Evolutionary conservation across 1,139 yeast genomes (phyloP), one percentile per base, ranked within the genome.

Genomic region (Protomyces inundatus): DNA sequence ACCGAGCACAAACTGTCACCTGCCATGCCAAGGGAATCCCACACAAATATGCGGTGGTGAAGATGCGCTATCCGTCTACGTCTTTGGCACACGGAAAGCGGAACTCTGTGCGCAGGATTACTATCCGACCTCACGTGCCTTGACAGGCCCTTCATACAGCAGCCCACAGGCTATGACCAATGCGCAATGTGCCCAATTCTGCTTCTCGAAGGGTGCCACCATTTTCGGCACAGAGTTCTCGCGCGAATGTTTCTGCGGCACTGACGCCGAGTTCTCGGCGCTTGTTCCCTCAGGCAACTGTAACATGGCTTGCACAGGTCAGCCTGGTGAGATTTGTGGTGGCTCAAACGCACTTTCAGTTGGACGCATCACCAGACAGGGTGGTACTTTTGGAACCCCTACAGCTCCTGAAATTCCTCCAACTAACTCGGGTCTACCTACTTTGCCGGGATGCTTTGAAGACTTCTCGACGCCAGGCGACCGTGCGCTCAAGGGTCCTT

Each of bases 31-130:
- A 16, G 57, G 48, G 3, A 32, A 54, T 34, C 51, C 57, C 9
- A 16, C 32, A 1, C 42, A 55, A 51, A 55, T 45, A n/a, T 55
- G 59, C 37, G 59, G 59, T 12, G 59, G 59, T 4, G 14, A 35
- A 42, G 42, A 55, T 40, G 48, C 59, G 3, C 23, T 55, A n/a
- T 34, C 36, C 5, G 45, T 56, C 32, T 56, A 48, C 55, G 12
- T 9, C 12, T 36, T 36, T 36, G 39, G 39, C 39, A 12, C 12
- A 12, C 39, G 39, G 39, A 9, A 7, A 32, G 14, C 51, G 34
- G 32, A 7, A 12, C 53, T 42, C 6, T 55, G 60, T 34, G 45
- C 35, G 35, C 34, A 32, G 16, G 60, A 55, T 45, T 55, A 14
- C 35, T 55, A 55, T 33, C 60, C 60, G 7, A 35, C 42, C 14